Evolutionary conservation across 352 stramenopile genomes (phyloP), one percentile per base, ranked within the genome.

Genomic region (Albugo candida): DNA sequence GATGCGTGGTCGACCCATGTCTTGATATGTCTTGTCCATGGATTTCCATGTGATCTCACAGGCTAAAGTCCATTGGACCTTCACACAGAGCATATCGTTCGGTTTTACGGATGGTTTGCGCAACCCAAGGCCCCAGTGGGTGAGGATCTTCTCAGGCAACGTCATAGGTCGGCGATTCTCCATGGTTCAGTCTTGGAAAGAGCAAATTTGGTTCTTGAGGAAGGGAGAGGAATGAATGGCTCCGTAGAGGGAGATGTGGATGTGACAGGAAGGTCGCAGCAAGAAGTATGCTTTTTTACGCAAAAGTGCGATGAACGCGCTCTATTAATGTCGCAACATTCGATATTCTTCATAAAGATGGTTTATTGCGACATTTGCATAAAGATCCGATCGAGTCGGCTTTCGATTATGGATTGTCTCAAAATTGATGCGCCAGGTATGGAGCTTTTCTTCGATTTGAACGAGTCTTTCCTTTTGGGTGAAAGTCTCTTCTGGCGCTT

Each of bases 1-100:
- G 41, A 88, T 85, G 52, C 71, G 70, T 44, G 76, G 76, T 13
- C 76, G 73, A 13, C 74, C 76, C 71, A 89, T 89, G 54, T 83
- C 71, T 58, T 81, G 71, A 56, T 86, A 84, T 49, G 74, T 85
- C 55, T 88, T 88, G 72, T 88, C 75, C 75, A 88, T 88, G 14
- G 72, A 84, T 60, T 88, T 88, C 75, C 75, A 88, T 52, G 75
- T 88, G 65, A 88, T 83, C 59, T 88, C 75, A 53, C 75, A 84
- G 13, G 75, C 75, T 18, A 88, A 60, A 49, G 75, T 85, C 75
- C 75, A 88, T 58, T 85, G 68, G 38, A 67, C 63, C 52, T 88
- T 85, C 36, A 88, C 75, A 58, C 75, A 88, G 49, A 88, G 64
- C 70, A 88, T 83, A 47, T 88, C 68, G 14, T 67, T 69, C 1